Conservation (phyloP, 2,329 filamentous ascomycete genomes). For the Clonostachys rosea region DNA sequence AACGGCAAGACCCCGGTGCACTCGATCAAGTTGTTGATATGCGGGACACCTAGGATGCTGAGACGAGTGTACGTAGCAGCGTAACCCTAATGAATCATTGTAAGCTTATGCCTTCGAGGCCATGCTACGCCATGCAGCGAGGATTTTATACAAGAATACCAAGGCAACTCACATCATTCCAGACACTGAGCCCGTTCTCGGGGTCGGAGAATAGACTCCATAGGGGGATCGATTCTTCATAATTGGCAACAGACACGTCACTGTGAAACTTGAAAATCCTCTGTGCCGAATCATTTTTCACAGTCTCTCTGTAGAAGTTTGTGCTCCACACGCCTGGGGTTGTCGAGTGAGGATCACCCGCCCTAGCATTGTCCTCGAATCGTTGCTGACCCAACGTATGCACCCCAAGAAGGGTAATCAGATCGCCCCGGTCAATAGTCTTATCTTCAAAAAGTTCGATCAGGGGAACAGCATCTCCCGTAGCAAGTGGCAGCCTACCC, state of each 20-base stretch:
- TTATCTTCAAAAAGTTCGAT: constrained; percentile 43
- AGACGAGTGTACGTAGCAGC: constrained; percentile 45
- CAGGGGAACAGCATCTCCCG: constrained; percentile 32
- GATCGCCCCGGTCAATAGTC: constrained; percentile 40
- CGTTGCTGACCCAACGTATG: constrained; percentile 44
- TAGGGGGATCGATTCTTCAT: not conserved
- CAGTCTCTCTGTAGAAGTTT: constrained; percentile 37
- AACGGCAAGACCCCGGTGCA: constrained; percentile 42
- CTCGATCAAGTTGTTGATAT: constrained; percentile 47
- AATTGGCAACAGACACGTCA: constrained; percentile 27
- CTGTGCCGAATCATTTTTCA: constrained; percentile 15
- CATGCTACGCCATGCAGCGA: too few species aligned
- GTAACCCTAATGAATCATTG: constrained; percentile 28
- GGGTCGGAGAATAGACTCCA: not conserved
- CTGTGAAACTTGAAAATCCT: constrained; percentile 31
- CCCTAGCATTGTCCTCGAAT: constrained; percentile 28
- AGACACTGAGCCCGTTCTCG: not conserved
- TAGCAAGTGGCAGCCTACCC: constrained; percentile 34
- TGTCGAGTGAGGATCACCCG: constrained; percentile 39
- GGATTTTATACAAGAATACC: too few species aligned
- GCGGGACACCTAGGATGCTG: constrained; percentile 46
- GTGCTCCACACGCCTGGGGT: constrained; percentile 46
- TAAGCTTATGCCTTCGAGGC: too few species aligned
- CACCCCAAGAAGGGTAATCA: constrained; percentile 47
- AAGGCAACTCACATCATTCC: not conserved